Conservation (phyloP, 2,329 filamentous ascomycete genomes). For the Triangularia verruculosa region DNA sequence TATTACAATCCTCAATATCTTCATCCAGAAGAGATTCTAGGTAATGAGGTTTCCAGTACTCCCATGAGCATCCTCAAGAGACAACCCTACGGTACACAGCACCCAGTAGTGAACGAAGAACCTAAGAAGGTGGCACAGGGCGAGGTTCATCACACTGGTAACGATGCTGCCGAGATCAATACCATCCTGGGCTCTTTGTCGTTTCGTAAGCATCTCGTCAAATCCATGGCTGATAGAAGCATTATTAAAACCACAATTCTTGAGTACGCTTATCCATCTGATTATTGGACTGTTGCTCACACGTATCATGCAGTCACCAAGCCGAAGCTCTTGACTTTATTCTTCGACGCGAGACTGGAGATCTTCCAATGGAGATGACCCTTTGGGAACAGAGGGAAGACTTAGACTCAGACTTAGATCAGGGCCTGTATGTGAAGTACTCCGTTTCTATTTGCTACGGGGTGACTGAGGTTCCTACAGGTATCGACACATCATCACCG, state of each 20-base stretch:
- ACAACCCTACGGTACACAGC: background rate
- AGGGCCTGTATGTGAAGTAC: background rate
- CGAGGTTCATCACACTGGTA: background rate
- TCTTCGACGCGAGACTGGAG: background rate
- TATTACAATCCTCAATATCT: constrained; percentile 6
- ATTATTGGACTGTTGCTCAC: background rate
- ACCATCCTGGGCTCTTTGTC: background rate
- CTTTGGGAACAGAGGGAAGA: background rate
- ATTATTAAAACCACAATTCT: background rate
- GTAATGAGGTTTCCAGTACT: background rate
- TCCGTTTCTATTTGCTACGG: background rate
- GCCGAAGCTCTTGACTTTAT: background rate
- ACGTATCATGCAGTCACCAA: background rate
- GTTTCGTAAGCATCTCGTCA: background rate
- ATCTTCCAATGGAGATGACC: background rate
- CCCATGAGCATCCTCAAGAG: background rate
- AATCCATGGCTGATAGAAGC: background rate
- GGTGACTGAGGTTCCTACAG: background rate
- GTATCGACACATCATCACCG: constrained; percentile 1
- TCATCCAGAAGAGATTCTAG: background rate
- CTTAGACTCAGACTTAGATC: background rate
- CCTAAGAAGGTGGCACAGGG: background rate
- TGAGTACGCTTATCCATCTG: background rate
- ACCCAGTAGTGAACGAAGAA: background rate
- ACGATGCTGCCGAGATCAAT: background rate